A percentile compares a stretch with the other conserved stretches of the same genome.
These are phyloP conservation scores for Globisporangium paddicum DNA, from an alignment of 352 stramenopile species.

Conservation along the genomic window DNA sequence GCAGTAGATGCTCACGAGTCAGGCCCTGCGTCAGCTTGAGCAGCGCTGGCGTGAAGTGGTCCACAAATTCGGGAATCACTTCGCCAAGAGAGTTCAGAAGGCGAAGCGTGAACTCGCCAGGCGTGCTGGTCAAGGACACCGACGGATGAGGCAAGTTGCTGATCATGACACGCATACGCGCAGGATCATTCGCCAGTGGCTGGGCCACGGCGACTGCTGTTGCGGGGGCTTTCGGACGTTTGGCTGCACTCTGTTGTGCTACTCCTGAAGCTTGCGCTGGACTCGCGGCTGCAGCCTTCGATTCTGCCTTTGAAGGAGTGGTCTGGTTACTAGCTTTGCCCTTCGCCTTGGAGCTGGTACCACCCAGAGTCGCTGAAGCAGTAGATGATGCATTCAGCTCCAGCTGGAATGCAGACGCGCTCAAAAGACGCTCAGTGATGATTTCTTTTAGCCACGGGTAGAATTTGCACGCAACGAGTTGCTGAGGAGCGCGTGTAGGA, in stretches of 20 bases:
- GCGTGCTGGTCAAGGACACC: conserved; percentile 44
- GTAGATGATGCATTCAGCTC: conserved; percentile 25
- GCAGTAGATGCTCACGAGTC: conserved; percentile 80
- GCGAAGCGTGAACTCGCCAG: conserved; percentile 67
- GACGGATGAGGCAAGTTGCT: conserved; percentile 34
- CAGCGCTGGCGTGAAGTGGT: conserved; percentile 71
- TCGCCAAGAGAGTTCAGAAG: conserved; percentile 58
- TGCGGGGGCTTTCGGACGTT: conserved; percentile 36
- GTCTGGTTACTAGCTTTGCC: conserved; percentile 3
- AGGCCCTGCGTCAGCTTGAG: conserved; percentile 83
- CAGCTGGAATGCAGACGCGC: conserved; percentile 55
- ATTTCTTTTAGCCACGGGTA: conserved; percentile 88
- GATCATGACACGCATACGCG: conserved; percentile 49
- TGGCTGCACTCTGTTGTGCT: conserved; percentile 16
- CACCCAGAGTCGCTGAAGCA: neutral
- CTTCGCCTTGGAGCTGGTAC: conserved; percentile 12
- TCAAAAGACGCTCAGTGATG: conserved; percentile 75
- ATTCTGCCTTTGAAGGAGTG: conserved; percentile 5
- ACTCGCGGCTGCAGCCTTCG: conserved; percentile 15
- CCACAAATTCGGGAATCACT: conserved; percentile 60
- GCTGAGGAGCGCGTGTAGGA: conserved; percentile 53
- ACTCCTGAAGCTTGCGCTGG: neutral
- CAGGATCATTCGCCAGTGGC: conserved; percentile 53
- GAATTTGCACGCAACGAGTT: conserved; percentile 81
- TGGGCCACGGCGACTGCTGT: conserved; percentile 22